Base-by-base conservation (phyloP, 2,329 filamentous ascomycete genomes). In the Pseudogymnoascus sp. region DNA sequence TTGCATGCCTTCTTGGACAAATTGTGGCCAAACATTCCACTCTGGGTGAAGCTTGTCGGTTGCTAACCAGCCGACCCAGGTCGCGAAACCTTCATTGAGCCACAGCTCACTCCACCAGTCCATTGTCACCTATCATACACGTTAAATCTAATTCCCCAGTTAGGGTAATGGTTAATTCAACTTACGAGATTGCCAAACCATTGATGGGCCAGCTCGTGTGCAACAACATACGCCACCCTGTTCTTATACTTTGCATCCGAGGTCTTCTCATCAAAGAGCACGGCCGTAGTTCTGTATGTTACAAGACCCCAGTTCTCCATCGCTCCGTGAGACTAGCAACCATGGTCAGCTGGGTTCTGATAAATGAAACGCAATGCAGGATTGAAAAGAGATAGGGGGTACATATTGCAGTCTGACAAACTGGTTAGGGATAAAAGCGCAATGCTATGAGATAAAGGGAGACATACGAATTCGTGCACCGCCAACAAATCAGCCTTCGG, bases 231-330 rank as follows among this genome's bases (percentile, higher is more conserved):
- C 33, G 94, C 94, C 66, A 99, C 89, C 38, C 92, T 84, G 74
- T 96, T 97, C 76, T 92, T 92, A 78, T 93, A 97, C 67, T 87
- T 86, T 43, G 90, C 86, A 73, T 97, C 93, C 0, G 93, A 97
- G 59, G 88, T 90, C 73, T 91, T 87, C 74, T 96, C 91, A 71
- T 99, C 93, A 72, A 94, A 99, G n/a, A 99, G 83, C 29, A 99
- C 89, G 60, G 94, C 92, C 10, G 93, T 97, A 10, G 93, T 96
- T 67, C 92, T 85, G 78, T 97, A 99, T 33, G 94, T 97, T 63
- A 99, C 91, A 61, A 99, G 81, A 68, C 92, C 92, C 92, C 92
- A 97, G 74, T 95, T 95, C 79, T 97, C 92, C 90, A 95, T 95
- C 68, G 91, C 91, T 66, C 88, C 72, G 61, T 83, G 80, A 70